phyloP scores from a whole-genome alignment of 75 land plant species.

The Azolla pinnata region DNA sequence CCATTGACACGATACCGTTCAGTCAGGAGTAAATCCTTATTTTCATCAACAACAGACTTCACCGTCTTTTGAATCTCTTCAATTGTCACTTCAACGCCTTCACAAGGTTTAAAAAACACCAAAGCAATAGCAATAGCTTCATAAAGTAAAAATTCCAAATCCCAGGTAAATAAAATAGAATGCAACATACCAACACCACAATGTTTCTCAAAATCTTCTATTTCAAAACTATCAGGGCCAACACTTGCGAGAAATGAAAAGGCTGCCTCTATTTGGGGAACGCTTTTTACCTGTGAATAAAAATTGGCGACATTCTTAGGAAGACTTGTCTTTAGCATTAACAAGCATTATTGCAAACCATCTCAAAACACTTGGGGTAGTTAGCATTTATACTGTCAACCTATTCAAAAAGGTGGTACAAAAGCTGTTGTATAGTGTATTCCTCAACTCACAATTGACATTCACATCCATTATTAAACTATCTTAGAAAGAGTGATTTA shows the following conservation, averaged over 20 bases:
- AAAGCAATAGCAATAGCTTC: neutral
- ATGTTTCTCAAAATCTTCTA: slow-evolving; percentile 63
- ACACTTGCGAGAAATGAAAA: slow-evolving; percentile 38
- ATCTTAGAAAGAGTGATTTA: neutral
- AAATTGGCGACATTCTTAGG: neutral
- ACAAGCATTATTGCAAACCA: too few relatives aligned
- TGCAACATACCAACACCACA: slow-evolving; percentile 99
- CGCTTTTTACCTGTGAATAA: slow-evolving; percentile 63
- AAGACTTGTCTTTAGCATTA: neutral
- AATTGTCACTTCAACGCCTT: slow-evolving; percentile 70
- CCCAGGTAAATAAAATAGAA: too few relatives aligned
- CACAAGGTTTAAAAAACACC: neutral
- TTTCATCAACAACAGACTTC: slow-evolving; percentile 45
- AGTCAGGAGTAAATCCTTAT: slow-evolving; percentile 45
- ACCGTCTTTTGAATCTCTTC: slow-evolving; percentile 61
- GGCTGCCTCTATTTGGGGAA: slow-evolving; percentile 87
- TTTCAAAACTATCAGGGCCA: slow-evolving; percentile 46
- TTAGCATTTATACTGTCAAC: too few relatives aligned
- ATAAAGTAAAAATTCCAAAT: too few relatives aligned
- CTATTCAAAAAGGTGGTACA: neutral
- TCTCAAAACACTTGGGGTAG: too few relatives aligned
- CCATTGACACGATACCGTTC: slow-evolving; percentile 83
- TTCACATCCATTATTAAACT: too few relatives aligned
- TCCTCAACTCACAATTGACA: too few relatives aligned
- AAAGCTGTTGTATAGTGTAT: neutral